These are phyloP conservation scores for Talaromyces sp. DNA, from an alignment of 2,329 filamentous ascomycete genomes.

Conservation along the genomic window DNA sequence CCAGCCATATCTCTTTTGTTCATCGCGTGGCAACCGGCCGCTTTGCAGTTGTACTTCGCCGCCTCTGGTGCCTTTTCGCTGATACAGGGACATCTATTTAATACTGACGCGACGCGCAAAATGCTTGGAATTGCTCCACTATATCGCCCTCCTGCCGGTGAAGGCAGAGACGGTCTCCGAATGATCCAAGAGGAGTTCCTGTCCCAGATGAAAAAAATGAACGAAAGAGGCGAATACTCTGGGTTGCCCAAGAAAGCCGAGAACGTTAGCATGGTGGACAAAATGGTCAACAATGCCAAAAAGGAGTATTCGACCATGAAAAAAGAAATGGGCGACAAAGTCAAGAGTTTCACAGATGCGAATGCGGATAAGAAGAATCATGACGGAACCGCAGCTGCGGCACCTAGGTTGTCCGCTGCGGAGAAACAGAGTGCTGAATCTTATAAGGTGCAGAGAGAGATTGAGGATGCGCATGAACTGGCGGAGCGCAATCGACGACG, in stretches of 20 bases:
- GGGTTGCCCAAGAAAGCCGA: conserved; percentile 1
- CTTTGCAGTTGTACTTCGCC: conserved; percentile 63
- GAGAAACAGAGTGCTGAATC: conserved; percentile 9
- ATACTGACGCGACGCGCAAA: conserved; percentile 32
- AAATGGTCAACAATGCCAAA: conserved; percentile 33
- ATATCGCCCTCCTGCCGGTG: not conserved
- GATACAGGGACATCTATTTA: conserved; percentile 47
- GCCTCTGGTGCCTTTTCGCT: conserved; percentile 36
- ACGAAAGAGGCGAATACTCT: conserved; percentile 15
- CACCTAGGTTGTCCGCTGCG: conserved; percentile 14
- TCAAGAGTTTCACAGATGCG: conserved; percentile 25
- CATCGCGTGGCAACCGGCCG: conserved; percentile 55
- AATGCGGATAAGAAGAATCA: conserved; percentile 23
- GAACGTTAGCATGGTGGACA: conserved; percentile 34
- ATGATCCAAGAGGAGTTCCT: conserved; percentile 6
- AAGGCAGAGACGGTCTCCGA: conserved; percentile 6
- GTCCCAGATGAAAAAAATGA: conserved; percentile 12
- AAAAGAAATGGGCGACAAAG: conserved; percentile 24
- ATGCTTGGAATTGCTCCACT: conserved; percentile 25
- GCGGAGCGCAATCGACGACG: not conserved
- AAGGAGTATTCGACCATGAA: conserved; percentile 24
- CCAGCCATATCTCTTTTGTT: conserved; percentile 54
- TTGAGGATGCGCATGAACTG: conserved; percentile 7
- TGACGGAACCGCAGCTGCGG: conserved; percentile 20
- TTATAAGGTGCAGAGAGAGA: conserved; percentile 13